Base-by-base conservation (phyloP, 2,329 filamentous ascomycete species). In the Diaporthe longicolla region DNA sequence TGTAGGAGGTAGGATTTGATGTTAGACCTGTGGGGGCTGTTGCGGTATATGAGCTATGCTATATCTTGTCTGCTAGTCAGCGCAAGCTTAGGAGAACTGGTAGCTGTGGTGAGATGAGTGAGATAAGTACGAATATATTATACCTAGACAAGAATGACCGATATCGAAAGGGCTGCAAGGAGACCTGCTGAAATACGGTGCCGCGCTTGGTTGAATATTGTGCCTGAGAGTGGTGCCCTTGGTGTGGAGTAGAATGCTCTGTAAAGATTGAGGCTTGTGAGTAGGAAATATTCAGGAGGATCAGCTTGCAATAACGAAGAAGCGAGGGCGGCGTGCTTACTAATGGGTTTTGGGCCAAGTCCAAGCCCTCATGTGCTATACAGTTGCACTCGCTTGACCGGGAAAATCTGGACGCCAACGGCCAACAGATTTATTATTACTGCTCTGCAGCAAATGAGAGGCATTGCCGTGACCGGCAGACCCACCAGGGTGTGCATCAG, bases 131-230 rank as follows among this genome's bases (percentile, higher is more conserved):
- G 48, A 50, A n/a, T 52, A 24, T 10, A 52, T 26, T n/a, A 52
- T 52, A 52, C 50, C n/a, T 10, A 52, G 50, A 24, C n/a, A 15
- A 52, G 50, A 52, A 24, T 9, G 50, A 52, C n/a, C n/a, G n/a
- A 24, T n/a, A 52, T 52, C 21, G n/a, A 24, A 52, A 52, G n/a
- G 50, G 50, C 50, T 1, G 15, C 24, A n/a, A 52, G 50, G 2
- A 52, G 50, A 52, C n/a, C n/a, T n/a, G n/a, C 50, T 10, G 50
- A 52, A 24, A 52, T 10, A 52, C 50, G 50, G 50, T 54, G 50
- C 15, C 50, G 50, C 50, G 50, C 50, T 54, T 54, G 50, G 50
- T 54, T 54, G 50, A 54, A 6, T 24, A 54, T 26, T 54, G 50
- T 10, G 10, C 50, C 24, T 54, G 9, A 26, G n/a, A 13, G 50